Conservation (phyloP, 116 monocot species). For the Zostera marina region DNA sequence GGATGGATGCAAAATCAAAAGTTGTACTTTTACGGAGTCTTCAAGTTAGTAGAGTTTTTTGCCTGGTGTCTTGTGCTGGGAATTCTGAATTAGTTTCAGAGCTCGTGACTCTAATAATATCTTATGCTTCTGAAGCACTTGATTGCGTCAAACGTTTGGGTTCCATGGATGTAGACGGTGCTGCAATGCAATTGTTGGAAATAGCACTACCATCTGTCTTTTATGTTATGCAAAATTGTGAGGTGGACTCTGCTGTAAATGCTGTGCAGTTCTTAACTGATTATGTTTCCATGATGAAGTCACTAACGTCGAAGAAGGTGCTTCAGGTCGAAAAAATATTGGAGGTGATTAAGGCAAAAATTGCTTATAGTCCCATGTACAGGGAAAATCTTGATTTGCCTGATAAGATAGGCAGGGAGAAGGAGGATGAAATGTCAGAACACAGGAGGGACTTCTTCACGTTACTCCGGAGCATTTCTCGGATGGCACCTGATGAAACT, state of each 20-base stretch:
- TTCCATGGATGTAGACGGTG: constrained; percentile 12
- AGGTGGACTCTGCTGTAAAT: constrained; percentile 40
- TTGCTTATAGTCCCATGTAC: constrained; percentile 47
- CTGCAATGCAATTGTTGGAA: constrained; percentile 46
- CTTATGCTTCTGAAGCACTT: constrained; percentile 69
- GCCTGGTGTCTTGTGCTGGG: constrained; percentile 9
- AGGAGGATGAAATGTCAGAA: constrained; percentile 80
- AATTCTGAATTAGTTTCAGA: constrained; percentile 22
- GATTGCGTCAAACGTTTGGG: constrained; percentile 52
- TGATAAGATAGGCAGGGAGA: constrained; percentile 81
- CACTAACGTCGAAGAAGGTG: constrained; percentile 48
- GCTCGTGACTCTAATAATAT: constrained; percentile 27
- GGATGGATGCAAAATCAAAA: constrained; percentile 65
- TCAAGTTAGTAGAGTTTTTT: constrained; percentile 19
- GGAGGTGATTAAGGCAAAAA: constrained; percentile 41
- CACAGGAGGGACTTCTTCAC: constrained; percentile 48
- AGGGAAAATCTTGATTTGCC: constrained; percentile 55
- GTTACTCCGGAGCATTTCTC: constrained; percentile 53
- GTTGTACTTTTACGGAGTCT: constrained; percentile 38
- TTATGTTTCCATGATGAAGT: constrained; percentile 57
- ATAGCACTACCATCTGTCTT: constrained; percentile 63
- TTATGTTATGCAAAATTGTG: constrained; percentile 45
- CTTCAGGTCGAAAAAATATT: constrained; percentile 49
- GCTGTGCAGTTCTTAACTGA: constrained; percentile 55
- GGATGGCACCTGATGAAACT: constrained; percentile 55